Base-by-base conservation (phyloP, 2,329 filamentous ascomycete species). In the Paraphoma sp. region DNA sequence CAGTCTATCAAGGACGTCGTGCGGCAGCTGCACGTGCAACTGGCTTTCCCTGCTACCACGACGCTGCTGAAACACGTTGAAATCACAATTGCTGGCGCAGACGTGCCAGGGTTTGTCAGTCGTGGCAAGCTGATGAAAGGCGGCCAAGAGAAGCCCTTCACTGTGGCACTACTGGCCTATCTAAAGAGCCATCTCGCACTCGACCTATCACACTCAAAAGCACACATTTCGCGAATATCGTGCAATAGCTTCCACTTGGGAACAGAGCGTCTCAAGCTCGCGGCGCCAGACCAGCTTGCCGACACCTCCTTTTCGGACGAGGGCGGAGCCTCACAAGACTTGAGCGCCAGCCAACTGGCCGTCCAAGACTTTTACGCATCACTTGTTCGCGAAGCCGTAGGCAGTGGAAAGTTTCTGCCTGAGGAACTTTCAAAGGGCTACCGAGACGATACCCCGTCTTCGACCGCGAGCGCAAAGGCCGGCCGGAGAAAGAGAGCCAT, bases 171-270 rank as follows among this genome's bases (percentile, higher is more conserved):
- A 5, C 59, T 69, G 2, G 48, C 46, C 28, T 81, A 81, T 56
- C 63, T 79, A 8, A 65, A 71, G 36, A 63, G 65, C 6, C 79
- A 82, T 65, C 65, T 81, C 43, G 78, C 79, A 7, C 64, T 82
- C 31, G 69, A 77, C 54, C 54, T 81, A 7, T 63, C 63, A 8
- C 73, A 81, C 54, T 68, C 75, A 16, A 74, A 69, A 17, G 75
- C 80, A 6, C 73, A 72, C n/a, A 69, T 81, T 50, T 69, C 76
- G 3, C 77, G 75, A 45, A 72, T 82, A 53, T 69, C 74, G 11
- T 81, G 79, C 65, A 73, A 71, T 36, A 74, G 74, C 38, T 80
- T 82, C 64, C 72, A 73, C 16, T 62, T 82, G 7, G 48, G 75
- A 62, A 65, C 66, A 40, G 53, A 80, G 12, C 77, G 75, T 36